Percentiles rank a stretch among this genome's conserved stretches.
Conservation (phyloP, 1,139 yeast species). For the Tardiomyces blankii region DNA sequence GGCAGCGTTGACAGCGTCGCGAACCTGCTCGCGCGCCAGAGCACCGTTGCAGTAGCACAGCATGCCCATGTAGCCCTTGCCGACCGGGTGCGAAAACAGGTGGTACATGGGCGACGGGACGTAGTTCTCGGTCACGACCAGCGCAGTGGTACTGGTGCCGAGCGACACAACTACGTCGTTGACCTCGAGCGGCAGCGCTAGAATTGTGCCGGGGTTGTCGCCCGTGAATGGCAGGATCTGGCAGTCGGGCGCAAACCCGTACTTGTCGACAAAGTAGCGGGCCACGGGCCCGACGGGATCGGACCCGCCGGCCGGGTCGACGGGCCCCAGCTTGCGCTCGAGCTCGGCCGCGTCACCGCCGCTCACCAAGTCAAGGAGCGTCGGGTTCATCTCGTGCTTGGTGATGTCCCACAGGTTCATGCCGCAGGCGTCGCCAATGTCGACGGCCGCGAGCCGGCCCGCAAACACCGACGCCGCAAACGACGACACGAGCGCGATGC, state of each 20-base stretch:
- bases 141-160: slow-evolving; percentile 85
- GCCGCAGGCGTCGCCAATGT: slow-evolving; percentile 85
- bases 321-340: slow-evolving; percentile 8
- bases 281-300: slow-evolving; percentile 38
- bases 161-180: slow-evolving; percentile 73
- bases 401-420: slow-evolving; percentile 73
- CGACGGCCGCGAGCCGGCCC: slow-evolving; percentile 55
- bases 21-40: slow-evolving; percentile 66
- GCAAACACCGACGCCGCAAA: slow-evolving; percentile 63
- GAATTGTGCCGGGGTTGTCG: slow-evolving; percentile 80
- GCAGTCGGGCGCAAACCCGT: slow-evolving; percentile 42
- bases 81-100: slow-evolving; percentile 73
- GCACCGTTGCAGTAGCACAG: slow-evolving; percentile 90
- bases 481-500: slow-evolving; percentile 69
- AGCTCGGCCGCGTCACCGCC: slow-evolving; percentile 23
- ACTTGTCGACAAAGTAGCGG: slow-evolving; percentile 48
- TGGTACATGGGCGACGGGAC: slow-evolving; percentile 77
- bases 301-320: slow-evolving; percentile 25
- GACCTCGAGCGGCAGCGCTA: slow-evolving; percentile 65
- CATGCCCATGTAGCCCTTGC: slow-evolving; percentile 83
- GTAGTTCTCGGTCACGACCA: slow-evolving; percentile 68
- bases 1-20: slow-evolving; percentile 50
- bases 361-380: slow-evolving; percentile 33
- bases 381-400: slow-evolving; percentile 41
- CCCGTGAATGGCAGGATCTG: slow-evolving; percentile 66